Conservation (phyloP, 2,329 filamentous ascomycete genomes). For the Tricladium varicosporioides region DNA sequence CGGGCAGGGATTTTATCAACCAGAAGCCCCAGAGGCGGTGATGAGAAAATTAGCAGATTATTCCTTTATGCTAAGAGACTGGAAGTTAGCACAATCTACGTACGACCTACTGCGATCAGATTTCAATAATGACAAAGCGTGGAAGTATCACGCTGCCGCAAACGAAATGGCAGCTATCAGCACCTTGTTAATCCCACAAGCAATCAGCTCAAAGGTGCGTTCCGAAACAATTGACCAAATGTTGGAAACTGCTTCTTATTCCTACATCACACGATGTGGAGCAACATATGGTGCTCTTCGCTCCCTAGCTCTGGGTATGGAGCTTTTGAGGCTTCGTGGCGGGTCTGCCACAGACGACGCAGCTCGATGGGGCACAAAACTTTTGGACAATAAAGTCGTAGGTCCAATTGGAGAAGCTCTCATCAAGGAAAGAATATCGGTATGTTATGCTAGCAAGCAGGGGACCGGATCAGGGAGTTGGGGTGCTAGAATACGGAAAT, state of each 20-base stretch:
- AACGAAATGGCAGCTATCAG: constrained; percentile 94
- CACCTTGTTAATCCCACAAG: constrained; percentile 73
- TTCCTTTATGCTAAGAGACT: constrained; percentile 95
- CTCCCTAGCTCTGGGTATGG: constrained; percentile 71
- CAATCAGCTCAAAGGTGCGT: constrained; percentile 70
- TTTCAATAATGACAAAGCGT: constrained; percentile 93
- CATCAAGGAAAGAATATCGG: constrained; percentile 79
- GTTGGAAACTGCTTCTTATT: constrained; percentile 88
- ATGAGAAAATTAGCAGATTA: constrained; percentile 94
- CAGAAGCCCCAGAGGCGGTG: constrained; percentile 81
- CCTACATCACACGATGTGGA: constrained; percentile 82
- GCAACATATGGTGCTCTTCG: constrained; percentile 79
- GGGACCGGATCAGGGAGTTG: constrained; percentile 64
- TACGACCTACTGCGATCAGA: constrained; percentile 89
- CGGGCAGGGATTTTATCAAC: constrained; percentile 74
- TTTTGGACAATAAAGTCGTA: constrained; percentile 75
- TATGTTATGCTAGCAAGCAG: constrained; percentile 75
- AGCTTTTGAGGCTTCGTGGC: constrained; percentile 78
- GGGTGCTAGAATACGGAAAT: constrained; percentile 76
- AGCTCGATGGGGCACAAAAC: constrained; percentile 76
- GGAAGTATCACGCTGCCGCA: constrained; percentile 89
- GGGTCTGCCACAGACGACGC: constrained; percentile 82
- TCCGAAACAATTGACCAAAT: constrained; percentile 81
- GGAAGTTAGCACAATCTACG: constrained; percentile 85
- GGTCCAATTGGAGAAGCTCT: constrained; percentile 77